Evolutionary conservation across 202 grass and related monocot species (phyloP).

Genomic region (Thinopyrum obtusiflorum): DNA sequence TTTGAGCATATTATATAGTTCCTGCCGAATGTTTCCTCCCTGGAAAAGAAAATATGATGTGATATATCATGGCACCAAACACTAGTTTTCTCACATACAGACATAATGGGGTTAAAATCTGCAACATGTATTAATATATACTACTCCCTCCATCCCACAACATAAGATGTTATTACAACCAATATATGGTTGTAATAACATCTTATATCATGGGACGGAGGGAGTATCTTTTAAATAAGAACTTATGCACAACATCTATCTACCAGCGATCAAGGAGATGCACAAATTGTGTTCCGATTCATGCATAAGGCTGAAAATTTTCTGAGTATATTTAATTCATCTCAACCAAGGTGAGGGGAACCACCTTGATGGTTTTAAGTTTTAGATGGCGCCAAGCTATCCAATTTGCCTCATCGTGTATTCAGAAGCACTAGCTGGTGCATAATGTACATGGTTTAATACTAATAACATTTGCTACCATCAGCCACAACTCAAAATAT

Average conservation of each 20-base stretch:
- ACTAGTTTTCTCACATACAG: neutral
- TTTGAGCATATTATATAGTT: conserved; percentile 73
- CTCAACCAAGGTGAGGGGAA: neutral
- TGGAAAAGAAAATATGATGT: conserved; percentile 29
- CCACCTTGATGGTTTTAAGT: neutral
- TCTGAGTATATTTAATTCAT: neutral
- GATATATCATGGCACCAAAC: neutral
- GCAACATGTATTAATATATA: neutral
- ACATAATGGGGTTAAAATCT: neutral
- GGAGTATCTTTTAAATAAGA: neutral
- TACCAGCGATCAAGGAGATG: neutral
- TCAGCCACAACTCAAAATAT: neutral
- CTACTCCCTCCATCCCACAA: too few relatives aligned
- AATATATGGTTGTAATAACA: too few relatives aligned
- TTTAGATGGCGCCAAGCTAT: neutral
- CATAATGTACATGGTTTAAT: neutral
- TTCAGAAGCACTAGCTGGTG: neutral
- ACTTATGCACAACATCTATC: neutral
- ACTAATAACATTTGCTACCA: neutral
- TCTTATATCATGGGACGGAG: too few relatives aligned
- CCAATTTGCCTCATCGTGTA: neutral
- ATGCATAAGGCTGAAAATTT: neutral
- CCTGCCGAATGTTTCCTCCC: conserved; percentile 66
- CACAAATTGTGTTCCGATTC: neutral
- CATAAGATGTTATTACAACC: too few relatives aligned